Base-by-base conservation (phyloP, 495 filamentous ascomycete species). In the Geoglossum glabrum region DNA sequence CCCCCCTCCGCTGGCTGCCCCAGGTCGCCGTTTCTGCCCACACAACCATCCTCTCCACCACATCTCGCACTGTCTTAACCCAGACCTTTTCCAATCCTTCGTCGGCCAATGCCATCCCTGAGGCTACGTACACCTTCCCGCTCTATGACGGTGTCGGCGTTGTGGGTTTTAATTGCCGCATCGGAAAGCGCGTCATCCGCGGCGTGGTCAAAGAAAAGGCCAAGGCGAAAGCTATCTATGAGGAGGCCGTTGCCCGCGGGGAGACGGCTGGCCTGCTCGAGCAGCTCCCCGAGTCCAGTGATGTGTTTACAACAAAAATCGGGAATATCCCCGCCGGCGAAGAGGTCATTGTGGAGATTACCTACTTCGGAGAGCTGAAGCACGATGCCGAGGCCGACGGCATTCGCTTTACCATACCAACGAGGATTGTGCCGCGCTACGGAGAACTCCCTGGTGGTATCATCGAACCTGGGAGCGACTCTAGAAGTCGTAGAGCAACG, bases 101-200 rank as follows among this genome's bases (percentile, higher is more conserved):
- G 0, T 34, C 58, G 10, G 52, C 60, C 0, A 65, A 73, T 0
- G 64, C 62, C 19, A 74, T 83, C 56, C 63, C 72, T 30, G 69
- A 80, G 61, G 72, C 79, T 55, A 66, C 67, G 23, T 86, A 87
- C 66, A 74, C 73, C 1, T 86, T 86, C 60, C 84, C 84, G 0
- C 71, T 86, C 3, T 84, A 80, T 62, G 78, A 83, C 62, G 80
- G 80, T 23, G 76, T 82, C 1, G 79, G 78, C 21, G 78, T 86
- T 4, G 79, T 81, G 13, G 71, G 69, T 27, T 86, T 86, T 58
- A 73, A 69, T 1, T 81, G 78, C 61, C 71, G 69, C 13, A 69
- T 86, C 56, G 71, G 69, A 38, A 67, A 73, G 38, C 68, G 68
- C 11, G 61, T 66, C 1, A 75, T 86, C 28, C 66, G 64, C 0